Base-by-base conservation (phyloP, 1,284 basidiomycete genomes). In the Hymenochaete sp. region DNA sequence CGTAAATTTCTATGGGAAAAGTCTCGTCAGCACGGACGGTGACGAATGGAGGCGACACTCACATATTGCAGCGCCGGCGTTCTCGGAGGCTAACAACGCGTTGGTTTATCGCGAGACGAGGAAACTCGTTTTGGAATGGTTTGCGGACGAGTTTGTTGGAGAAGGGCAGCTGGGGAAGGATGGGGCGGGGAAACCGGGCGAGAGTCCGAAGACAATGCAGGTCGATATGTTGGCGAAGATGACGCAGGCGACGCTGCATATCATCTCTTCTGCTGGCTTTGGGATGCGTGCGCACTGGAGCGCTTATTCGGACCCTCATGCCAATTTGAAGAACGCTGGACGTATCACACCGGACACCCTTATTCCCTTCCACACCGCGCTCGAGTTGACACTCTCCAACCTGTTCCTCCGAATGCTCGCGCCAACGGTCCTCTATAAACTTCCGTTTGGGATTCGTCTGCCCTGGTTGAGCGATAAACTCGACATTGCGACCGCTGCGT, bases 11-110 rank as follows among this genome's bases (percentile, higher is more conserved):
- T 56, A 54, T 36, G 56, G 56, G 22, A 41, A 49, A 21, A 59
- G 58, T 36, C 48, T 60, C 14, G 46, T 62, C 16, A 52, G 48
- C 11, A 58, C 55, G 3, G 59, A 60, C 41, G 58, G 57, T 3
- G 56, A 58, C 28, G 54, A 55, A 41, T 59, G 57, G 55, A 38
- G 55, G 13, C 48, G 53, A 27, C 60, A 62, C 45, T 44, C 57
- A 2, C 53, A 50, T 37, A 52, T 57, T 24, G 49, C 55, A 35
- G 42, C 27, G 3, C 51, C 53, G 18, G 38, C 44, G 10, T 52
- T 54, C 39, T 37, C 33, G 14, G 53, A 54, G n/a, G 48, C 52
- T 26, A 38, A 52, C 42, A 54, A 56, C 32, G 40, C 35, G 14
- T 44, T 55, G 1, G 50, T 52, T 2, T 55, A 44, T 49, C 22